Conservation (phyloP, 2,329 filamentous ascomycete genomes). For the Stagonosporopsis rhizophila region DNA sequence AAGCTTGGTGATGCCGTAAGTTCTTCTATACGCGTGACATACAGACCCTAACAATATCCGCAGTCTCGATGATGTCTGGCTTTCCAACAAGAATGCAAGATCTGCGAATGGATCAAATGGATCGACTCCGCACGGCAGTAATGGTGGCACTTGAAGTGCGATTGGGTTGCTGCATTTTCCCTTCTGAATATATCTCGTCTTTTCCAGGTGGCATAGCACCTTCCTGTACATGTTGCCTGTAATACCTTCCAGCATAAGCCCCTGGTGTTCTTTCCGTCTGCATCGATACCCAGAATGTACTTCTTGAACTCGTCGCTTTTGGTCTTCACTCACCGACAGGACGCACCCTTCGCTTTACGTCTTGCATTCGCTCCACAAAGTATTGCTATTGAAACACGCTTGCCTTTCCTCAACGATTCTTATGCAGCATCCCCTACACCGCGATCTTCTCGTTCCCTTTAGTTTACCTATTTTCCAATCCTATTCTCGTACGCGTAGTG, state of each 20-base stretch:
- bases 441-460: background rate
- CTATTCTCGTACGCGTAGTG: background rate
- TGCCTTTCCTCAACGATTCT: background rate
- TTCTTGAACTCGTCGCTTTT: background rate
- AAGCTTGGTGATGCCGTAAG: constrained; percentile 71
- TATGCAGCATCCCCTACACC: background rate
- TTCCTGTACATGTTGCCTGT: constrained; percentile 23
- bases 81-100: constrained; percentile 50
- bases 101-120: constrained; percentile 33
- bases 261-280: constrained; percentile 5
- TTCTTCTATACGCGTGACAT: constrained; percentile 26
- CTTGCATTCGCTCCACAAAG: background rate
- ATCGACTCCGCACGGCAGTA: constrained; percentile 26
- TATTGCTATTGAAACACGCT: background rate
- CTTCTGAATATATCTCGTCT: background rate
- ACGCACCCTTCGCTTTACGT: background rate
- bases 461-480: background rate
- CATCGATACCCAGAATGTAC: constrained; percentile 16
- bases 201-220: constrained; percentile 7
- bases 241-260: constrained; percentile 20
- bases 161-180: constrained; percentile 7
- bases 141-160: constrained; percentile 18
- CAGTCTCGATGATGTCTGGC: constrained; percentile 74
- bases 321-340: background rate
- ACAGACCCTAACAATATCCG: constrained; percentile 22